A percentile compares a stretch with the other conserved stretches of the same genome.
These are phyloP conservation scores for Parastagonospora nodorum DNA, from an alignment of 2,329 filamentous ascomycete species.

Conservation along the genomic window DNA sequence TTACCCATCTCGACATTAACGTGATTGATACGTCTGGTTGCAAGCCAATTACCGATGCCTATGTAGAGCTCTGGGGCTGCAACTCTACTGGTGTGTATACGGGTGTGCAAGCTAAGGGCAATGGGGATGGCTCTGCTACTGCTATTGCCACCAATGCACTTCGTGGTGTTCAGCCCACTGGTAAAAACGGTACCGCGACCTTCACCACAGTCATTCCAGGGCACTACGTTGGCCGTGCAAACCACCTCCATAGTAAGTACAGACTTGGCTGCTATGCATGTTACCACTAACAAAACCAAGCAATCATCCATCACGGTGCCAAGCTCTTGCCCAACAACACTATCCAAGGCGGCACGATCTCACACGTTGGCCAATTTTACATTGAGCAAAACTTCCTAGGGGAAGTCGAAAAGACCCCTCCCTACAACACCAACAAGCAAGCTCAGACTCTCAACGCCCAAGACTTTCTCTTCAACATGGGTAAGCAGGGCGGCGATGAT, in stretches of 20 bases:
- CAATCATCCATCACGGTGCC: conserved; percentile 45
- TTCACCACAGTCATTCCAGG: conserved; percentile 57
- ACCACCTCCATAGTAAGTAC: conserved; percentile 40
- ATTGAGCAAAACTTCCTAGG: conserved; percentile 64
- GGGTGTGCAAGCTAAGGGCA: conserved; percentile 49
- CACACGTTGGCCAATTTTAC: conserved; percentile 69
- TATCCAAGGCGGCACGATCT: conserved; percentile 55
- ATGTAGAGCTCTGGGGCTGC: conserved; percentile 58
- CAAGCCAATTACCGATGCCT: conserved; percentile 55
- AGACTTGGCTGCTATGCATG: neutral
- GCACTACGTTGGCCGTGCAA: conserved; percentile 43
- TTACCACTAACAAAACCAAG: conserved; percentile 13
- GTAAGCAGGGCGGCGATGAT: conserved; percentile 55
- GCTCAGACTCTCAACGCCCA: conserved; percentile 56
- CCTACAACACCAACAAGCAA: conserved; percentile 53
- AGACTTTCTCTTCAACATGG: conserved; percentile 56
- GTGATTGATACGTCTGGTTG: conserved; percentile 60
- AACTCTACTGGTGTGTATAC: conserved; percentile 52
- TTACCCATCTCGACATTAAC: conserved; percentile 59
- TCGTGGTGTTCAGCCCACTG: conserved; percentile 55
- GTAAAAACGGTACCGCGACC: conserved; percentile 54
- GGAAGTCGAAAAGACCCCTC: conserved; percentile 54
- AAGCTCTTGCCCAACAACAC: conserved; percentile 56
- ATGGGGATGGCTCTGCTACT: conserved; percentile 35
- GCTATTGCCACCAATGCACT: conserved; percentile 48